phyloP scores from a whole-genome alignment of 768 basidiomycete species.

The Crassisporium funariophilum region DNA sequence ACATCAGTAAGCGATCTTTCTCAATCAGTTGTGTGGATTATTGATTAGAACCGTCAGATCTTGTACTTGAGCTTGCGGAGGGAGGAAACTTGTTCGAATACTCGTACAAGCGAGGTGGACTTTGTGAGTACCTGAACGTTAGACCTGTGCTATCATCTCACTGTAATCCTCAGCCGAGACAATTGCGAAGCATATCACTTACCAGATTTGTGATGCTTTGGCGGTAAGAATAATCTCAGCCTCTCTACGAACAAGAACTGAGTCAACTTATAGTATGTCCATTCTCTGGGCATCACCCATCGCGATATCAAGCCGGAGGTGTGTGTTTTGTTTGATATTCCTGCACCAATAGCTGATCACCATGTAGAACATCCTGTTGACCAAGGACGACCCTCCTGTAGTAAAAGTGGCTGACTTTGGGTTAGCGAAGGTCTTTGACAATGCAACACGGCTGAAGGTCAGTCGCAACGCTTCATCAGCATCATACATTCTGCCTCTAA shows the following conservation, averaged over 20 bases:
- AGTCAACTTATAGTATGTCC: slow-evolving; percentile 55
- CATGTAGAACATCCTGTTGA: slow-evolving; percentile 87
- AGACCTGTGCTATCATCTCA: not conserved
- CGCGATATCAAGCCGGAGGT: slow-evolving; percentile 93
- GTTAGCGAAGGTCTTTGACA: slow-evolving; percentile 88
- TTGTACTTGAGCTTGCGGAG: slow-evolving; percentile 82
- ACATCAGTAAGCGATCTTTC: slow-evolving; percentile 49
- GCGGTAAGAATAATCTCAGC: slow-evolving; percentile 62
- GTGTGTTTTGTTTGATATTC: too few relatives aligned
- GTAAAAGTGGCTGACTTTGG: slow-evolving; percentile 97
- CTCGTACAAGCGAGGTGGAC: slow-evolving; percentile 61
- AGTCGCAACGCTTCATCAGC: slow-evolving; percentile 22
- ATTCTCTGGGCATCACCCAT: slow-evolving; percentile 78
- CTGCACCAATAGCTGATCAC: too few relatives aligned
- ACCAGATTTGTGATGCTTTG: slow-evolving; percentile 83
- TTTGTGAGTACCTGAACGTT: slow-evolving; percentile 60
- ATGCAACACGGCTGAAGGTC: slow-evolving; percentile 74
- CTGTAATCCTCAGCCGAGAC: slow-evolving; percentile 44
- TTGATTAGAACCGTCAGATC: slow-evolving; percentile 43
- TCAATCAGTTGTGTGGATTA: slow-evolving; percentile 18
- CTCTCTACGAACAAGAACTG: too few relatives aligned
- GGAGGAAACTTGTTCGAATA: slow-evolving; percentile 92
- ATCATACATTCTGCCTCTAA: slow-evolving; percentile 10
- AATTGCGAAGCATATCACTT: slow-evolving; percentile 68
- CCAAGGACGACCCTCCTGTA: slow-evolving; percentile 61